Evolutionary conservation across 139 green algal species (phyloP), one percentile per base, ranked within the genome.

Genomic region (Edaphochlamys debaryana): DNA sequence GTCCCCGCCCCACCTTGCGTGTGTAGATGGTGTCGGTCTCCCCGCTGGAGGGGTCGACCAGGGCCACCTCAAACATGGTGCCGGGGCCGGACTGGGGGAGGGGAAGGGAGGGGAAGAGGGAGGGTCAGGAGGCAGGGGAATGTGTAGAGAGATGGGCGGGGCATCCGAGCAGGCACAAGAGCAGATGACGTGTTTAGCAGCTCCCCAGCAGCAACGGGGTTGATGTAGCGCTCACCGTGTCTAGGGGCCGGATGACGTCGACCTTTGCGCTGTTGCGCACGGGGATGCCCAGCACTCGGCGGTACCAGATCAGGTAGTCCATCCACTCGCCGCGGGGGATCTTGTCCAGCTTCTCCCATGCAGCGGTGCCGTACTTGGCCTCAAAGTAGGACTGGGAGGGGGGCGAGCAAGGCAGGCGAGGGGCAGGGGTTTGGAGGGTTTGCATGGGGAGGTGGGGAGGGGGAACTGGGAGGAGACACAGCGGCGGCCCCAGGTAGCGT

Each of bases 291-390:
- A 91, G 73, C 48, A 87, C 79, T n/a, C 79, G 45, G 56, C 87
- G 86, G 79, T 90, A 88, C 87, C 87, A 90, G n/a, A 85, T 41
- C 6, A 88, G 87, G 73, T 90, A 90, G 4, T 68, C 79, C 87
- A 90, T 90, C 87, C 77, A 83, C 67, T 89, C 70, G 56, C 79
- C 78, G 11, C 81, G 80, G 27, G 87, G 87, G 36, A 90, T 90
- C 83, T 91, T 91, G 73, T 91, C 87, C 38, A 91, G 79, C 32
- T 34, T 6, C 29, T 69, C 42, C 87, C 87, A 91, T 13, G 75
- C 87, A 4, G 54, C 58, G 0, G 25, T 4, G 25, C 87, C 87
- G 40, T 87, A 85, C 60, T 86, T 88, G 23, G 87, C 87, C 68
- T 91, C 83, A 32, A 76, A 91, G 42, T 75, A 91, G 0, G 87